Conservation (phyloP, 148 eudicot species). For the Rhododendron griersonianum region DNA sequence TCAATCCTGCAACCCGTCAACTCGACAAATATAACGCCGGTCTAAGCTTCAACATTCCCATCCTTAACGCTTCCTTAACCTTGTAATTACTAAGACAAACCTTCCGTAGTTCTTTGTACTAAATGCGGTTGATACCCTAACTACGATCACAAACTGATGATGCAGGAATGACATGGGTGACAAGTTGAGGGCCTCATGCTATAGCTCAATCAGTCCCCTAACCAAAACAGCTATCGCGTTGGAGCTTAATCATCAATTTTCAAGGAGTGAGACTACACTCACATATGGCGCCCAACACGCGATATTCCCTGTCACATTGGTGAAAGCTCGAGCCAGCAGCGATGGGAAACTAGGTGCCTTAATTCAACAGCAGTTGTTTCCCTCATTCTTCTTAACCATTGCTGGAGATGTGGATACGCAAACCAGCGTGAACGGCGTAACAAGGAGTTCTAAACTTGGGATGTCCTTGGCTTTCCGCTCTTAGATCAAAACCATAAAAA, state of each 20-base stretch:
- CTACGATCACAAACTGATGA: not conserved
- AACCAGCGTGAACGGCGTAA: not conserved
- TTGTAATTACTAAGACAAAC: not conserved
- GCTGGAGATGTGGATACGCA: slow-evolving; percentile 1
- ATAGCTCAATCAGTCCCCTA: slow-evolving; percentile 2
- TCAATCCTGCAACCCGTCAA: not conserved
- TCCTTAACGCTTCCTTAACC: slow-evolving; percentile 18
- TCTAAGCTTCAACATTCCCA: slow-evolving; percentile 9
- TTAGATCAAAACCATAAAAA: not conserved
- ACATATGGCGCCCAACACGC: slow-evolving; percentile 13
- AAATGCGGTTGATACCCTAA: not conserved
- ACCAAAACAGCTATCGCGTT: slow-evolving; percentile 17
- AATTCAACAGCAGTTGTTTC: slow-evolving; percentile 7
- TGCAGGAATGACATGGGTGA: slow-evolving; percentile 15
- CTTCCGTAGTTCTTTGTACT: not conserved
- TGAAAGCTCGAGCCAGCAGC: slow-evolving; percentile 12
- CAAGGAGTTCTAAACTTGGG: slow-evolving; percentile 2
- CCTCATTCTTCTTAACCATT: slow-evolving; percentile 1
- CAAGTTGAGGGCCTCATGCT: slow-evolving; percentile 3
- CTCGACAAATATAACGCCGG: slow-evolving; percentile 17
- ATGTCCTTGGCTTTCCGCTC: slow-evolving; percentile 11
- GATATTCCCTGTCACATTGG: not conserved
- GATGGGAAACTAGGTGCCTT: slow-evolving; percentile 6
- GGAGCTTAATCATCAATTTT: slow-evolving; percentile 14
- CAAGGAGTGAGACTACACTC: slow-evolving; percentile 6